Evolutionary conservation across 352 stramenopile genomes (phyloP), one percentile per base, ranked within the genome.

Genomic region (Globisporangium radiosum): DNA sequence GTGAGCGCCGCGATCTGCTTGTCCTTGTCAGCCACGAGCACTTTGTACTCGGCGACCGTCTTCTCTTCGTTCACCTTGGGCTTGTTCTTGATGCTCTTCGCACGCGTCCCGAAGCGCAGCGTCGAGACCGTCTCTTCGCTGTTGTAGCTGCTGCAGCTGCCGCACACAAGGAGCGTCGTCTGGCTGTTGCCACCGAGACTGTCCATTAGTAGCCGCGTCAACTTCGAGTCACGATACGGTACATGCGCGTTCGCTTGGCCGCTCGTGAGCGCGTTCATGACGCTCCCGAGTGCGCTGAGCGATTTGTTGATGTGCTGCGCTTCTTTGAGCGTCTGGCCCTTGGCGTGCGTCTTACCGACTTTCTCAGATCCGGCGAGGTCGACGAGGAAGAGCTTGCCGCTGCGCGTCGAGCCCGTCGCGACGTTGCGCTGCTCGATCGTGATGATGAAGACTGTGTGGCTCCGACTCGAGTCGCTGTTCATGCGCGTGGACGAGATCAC

Each of bases 381-480:
- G 33, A 93, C 84, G 8, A 92, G 61, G 42, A 96, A 95, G n/a
- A 97, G 95, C 75, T 99, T 99, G 51, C 85, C 88, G 47, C 68
- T 84, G 49, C 83, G 86, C 42, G 85, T 83, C 0, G 81, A 81
- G 7, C 76, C 75, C 7, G 78, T 88, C n/a, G 68, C 48, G 3
- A 74, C 72, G 42, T 88, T 82, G 37, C 71, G 68, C 59, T 92
- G 92, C 71, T 99, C 94, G 53, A 99, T 87, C 13, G 96, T 96
- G 66, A 99, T 97, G 62, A 91, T 98, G 57, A 99, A 99, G 19
- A 99, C 92, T 14, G 88, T 97, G 77, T 99, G 96, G 53, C 82
- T 97, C 33, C 94, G 80, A 57, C 74, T 95, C 55, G 84, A 96
- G 56, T 95, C 84, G 42, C 78, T 84, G 71, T 98, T 98, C 72